These are phyloP conservation scores for Ormosia emarginata DNA, from an alignment of 306 rosid species.

Conservation along the genomic window DNA sequence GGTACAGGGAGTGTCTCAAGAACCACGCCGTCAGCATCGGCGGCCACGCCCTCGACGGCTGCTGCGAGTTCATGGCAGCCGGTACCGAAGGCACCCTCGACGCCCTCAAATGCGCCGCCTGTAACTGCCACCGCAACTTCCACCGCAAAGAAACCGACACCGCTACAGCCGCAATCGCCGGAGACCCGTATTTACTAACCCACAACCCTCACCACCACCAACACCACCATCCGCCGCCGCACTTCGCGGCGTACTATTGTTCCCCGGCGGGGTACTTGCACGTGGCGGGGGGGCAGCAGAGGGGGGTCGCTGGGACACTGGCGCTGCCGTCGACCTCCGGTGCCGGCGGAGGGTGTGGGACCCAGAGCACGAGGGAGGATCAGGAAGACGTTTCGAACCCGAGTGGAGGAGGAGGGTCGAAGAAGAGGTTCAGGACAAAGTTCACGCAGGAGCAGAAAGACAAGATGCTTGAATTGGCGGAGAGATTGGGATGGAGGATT, in stretches of 20 bases:
- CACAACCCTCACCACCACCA: constrained; percentile 15
- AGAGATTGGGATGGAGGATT: constrained; percentile 84
- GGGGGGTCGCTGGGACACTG: constrained; percentile 36
- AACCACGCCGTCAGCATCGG: constrained; percentile 89
- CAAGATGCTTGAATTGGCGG: constrained; percentile 80
- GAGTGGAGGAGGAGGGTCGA: constrained; percentile 56
- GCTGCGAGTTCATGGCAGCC: constrained; percentile 80
- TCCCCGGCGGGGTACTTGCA: constrained; percentile 77
- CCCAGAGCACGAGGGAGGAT: constrained; percentile 63
- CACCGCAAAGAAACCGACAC: constrained; percentile 69
- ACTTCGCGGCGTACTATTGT: constrained; percentile 68
- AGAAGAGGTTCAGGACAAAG: constrained; percentile 77
- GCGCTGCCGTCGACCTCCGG: constrained; percentile 96
- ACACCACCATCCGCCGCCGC: constrained; percentile 36
- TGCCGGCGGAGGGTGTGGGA: constrained; percentile 50
- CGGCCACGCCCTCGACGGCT: constrained; percentile 91
- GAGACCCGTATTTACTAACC: constrained; percentile 44
- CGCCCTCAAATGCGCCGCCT: constrained; percentile 90
- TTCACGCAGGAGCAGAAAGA: constrained; percentile 83
- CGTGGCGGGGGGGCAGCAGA: constrained; percentile 48
- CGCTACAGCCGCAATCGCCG: background rate
- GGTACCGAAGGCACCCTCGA: constrained; percentile 76
- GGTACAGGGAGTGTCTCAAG: constrained; percentile 84
- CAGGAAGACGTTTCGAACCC: constrained; percentile 82
- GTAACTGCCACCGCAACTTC: constrained; percentile 96